These are phyloP conservation scores for Isabelozyma heimii DNA, from an alignment of 805 yeast genomes.

Conservation along the genomic window DNA sequence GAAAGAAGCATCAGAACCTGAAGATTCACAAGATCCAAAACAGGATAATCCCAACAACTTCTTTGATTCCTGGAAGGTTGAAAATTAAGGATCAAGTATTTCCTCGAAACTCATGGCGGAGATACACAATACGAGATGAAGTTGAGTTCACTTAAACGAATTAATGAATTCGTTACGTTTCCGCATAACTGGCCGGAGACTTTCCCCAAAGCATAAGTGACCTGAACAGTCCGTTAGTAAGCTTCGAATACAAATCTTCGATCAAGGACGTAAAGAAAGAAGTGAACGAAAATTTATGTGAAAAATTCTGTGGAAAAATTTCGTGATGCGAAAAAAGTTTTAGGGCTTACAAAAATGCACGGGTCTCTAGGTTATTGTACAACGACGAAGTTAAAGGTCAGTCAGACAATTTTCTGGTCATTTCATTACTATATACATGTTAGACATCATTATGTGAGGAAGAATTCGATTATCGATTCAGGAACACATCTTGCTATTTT, in stretches of 20 bases:
- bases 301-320: conserved; percentile 1
- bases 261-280: conserved; percentile 52
- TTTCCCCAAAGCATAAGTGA: conserved; percentile 70
- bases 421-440: not conserved
- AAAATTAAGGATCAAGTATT: not conserved
- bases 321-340: not conserved
- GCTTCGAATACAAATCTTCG: conserved; percentile 82
- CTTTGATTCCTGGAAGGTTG: not conserved
- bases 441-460: conserved; percentile 7
- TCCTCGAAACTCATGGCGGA: conserved; percentile 10
- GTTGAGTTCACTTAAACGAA: conserved; percentile 15
- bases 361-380: no score
- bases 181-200: conserved; percentile 83
- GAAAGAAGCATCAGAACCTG: conserved; percentile 1
- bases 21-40: not conserved
- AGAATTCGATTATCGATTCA: conserved; percentile 23
- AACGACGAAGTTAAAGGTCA: no score
- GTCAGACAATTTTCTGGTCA: no score
- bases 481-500: conserved; percentile 31
- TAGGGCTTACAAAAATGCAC: not conserved
- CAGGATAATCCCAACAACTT: not conserved
- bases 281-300: not conserved
- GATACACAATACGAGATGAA: conserved; percentile 5
- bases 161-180: conserved; percentile 45
- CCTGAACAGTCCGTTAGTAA: conserved; percentile 44